Base-by-base conservation (phyloP, 106 monocot genomes). In the Agapanthus africanus region DNA sequence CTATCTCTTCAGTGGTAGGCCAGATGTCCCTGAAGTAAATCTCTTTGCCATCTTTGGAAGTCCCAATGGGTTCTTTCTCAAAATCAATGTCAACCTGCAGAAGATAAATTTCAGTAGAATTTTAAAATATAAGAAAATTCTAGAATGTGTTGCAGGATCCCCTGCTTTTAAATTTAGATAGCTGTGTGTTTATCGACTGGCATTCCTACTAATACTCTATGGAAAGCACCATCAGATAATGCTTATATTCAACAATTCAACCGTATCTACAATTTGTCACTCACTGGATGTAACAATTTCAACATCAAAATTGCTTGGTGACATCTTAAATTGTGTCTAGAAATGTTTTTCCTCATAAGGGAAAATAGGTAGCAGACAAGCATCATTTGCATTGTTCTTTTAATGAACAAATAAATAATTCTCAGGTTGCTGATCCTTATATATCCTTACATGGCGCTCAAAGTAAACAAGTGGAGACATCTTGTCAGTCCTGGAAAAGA, bases 71-170 rank as follows among this genome's bases (percentile, higher is more conserved):
- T 79, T 94, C 82, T 42, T 68, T 85, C 18, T 82, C 81, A 73
- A 95, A 95, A 67, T 95, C 91, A 79, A 95, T 95, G 37, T 95
- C 46, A 56, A 95, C 94, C 94, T 95, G 83, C 44, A 40, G 8
- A 73, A 75, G 31, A 34, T 21, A 1, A 69, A 16, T 41, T 59
- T 23, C 50, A 32, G 10, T 10, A 7, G 0, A 33, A 65, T 38
- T 36, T 22, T 15, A 4, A 16, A 68, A 33, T n/a, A n/a, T n/a
- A n/a, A n/a, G n/a, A n/a, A n/a, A n/a, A n/a, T n/a, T n/a, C n/a
- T n/a, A n/a, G n/a, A n/a, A n/a, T n/a, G n/a, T n/a, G n/a, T n/a
- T n/a, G n/a, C n/a, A n/a, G n/a, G n/a, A n/a, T n/a, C n/a, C n/a
- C n/a, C n/a, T n/a, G n/a, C n/a, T n/a, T n/a, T 28, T 56, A 13